These are phyloP conservation scores for Kwoniella dejecticola DNA, from an alignment of 768 basidiomycete genomes.

Conservation along the genomic window DNA sequence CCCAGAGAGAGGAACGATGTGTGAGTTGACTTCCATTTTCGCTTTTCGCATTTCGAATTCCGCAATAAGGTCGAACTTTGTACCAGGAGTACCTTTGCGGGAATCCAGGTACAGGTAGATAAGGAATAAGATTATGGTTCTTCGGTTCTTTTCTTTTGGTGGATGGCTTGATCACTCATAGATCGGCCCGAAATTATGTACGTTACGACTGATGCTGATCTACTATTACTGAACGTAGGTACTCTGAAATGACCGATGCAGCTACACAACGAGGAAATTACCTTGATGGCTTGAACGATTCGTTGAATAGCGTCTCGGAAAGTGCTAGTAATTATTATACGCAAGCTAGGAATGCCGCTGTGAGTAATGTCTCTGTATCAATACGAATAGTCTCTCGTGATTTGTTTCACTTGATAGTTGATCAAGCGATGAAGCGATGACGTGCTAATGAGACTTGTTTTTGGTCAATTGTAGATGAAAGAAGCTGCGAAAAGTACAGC, in stretches of 20 bases:
- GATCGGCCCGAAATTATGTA: too few relatives aligned
- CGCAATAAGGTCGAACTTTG: too few relatives aligned
- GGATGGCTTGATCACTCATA: neutral
- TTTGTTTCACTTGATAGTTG: too few relatives aligned
- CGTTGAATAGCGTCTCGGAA: constrained; percentile 40
- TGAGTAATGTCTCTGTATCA: constrained; percentile 31
- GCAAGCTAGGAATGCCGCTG: constrained; percentile 49
- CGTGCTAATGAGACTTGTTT: constrained; percentile 5
- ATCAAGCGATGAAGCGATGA: neutral
- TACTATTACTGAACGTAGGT: constrained; percentile 23
- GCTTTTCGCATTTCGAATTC: neutral
- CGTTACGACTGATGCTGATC: too few relatives aligned
- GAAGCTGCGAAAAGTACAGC: constrained; percentile 53
- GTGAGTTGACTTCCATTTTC: too few relatives aligned
- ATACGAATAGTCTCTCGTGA: too few relatives aligned
- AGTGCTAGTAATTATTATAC: constrained; percentile 44
- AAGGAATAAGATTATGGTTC: too few relatives aligned
- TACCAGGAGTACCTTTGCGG: too few relatives aligned
- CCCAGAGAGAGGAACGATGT: constrained; percentile 47
- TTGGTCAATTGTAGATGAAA: constrained; percentile 40
- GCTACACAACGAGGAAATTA: constrained; percentile 45
- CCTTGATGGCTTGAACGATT: constrained; percentile 47
- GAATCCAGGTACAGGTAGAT: too few relatives aligned
- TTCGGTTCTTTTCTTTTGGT: too few relatives aligned
- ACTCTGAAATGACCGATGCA: constrained; percentile 52